phyloP scores from a whole-genome alignment of 495 filamentous ascomycete species.

The Ascobolus immersus region DNA sequence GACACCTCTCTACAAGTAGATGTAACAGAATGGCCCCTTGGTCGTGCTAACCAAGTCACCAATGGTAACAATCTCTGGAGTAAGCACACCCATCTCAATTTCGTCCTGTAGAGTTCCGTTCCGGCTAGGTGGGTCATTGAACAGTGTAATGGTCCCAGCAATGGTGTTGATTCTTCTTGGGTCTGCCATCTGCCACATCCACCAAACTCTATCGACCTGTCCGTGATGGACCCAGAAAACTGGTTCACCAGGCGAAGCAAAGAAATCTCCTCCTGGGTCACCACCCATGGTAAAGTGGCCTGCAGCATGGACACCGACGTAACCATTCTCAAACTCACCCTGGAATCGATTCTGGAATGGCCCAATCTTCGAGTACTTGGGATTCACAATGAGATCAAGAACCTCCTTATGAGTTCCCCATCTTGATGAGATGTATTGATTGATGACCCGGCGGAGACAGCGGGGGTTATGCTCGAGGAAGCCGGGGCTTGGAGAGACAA shows the following conservation, averaged over 20 bases:
- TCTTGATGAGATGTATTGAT: neutral
- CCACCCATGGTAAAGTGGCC: conserved; percentile 18
- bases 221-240: conserved; percentile 46
- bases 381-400: neutral
- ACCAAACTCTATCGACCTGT: conserved; percentile 42
- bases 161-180: conserved; percentile 14
- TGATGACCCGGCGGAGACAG: conserved; percentile 2
- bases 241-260: conserved; percentile 35
- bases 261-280: conserved; percentile 32
- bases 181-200: conserved; percentile 34
- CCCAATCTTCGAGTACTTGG: neutral
- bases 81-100: conserved; percentile 13
- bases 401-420: neutral
- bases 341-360: conserved; percentile 2
- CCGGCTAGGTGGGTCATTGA: conserved; percentile 16
- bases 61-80: conserved; percentile 10
- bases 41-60: conserved; percentile 9
- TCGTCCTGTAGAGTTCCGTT: conserved; percentile 17
- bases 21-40: conserved; percentile 17
- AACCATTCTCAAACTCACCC: neutral
- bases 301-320: neutral
- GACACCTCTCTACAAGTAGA: conserved; percentile 18
- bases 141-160: conserved; percentile 21
- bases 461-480: conserved; percentile 4
- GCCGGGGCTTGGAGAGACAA: neutral